Evolutionary conservation across 495 filamentous ascomycete species (phyloP).

Genomic region (Pyronema omphalodes): DNA sequence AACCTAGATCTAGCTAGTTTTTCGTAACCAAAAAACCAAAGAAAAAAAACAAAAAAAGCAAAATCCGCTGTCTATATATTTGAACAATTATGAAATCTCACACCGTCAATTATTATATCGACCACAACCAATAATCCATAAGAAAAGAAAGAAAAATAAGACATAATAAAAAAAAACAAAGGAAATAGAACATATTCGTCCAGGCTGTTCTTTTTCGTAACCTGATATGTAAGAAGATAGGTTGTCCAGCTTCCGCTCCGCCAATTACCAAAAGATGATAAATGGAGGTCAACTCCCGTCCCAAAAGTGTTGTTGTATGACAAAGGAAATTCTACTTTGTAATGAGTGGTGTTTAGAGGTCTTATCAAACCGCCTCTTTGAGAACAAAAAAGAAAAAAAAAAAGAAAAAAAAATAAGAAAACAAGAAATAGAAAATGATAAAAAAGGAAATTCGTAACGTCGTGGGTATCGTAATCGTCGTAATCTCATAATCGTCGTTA

Average conservation of each 20-base stretch:
- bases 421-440: conserved; percentile 11
- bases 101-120: too few species aligned
- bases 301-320: neutral
- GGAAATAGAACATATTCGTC: neutral
- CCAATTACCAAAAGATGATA: neutral
- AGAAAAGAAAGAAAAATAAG: neutral
- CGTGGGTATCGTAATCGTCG: conserved; percentile 21
- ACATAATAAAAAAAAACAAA: neutral
- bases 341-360: neutral
- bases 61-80: too few species aligned
- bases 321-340: neutral
- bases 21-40: too few species aligned
- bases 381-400: conserved; percentile 6
- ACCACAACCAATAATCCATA: too few species aligned
- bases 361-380: neutral
- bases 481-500: conserved; percentile 21
- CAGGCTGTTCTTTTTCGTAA: neutral
- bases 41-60: too few species aligned
- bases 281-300: neutral
- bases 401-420: conserved; percentile 23
- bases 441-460: conserved; percentile 14
- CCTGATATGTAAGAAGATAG: neutral
- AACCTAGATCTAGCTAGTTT: too few species aligned
- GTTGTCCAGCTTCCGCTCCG: neutral
- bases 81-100: too few species aligned